A percentile compares a stretch with the other conserved stretches of the same genome.
phyloP scores from a whole-genome alignment of 1,284 basidiomycete species.

The Ganoderma lucidum region DNA sequence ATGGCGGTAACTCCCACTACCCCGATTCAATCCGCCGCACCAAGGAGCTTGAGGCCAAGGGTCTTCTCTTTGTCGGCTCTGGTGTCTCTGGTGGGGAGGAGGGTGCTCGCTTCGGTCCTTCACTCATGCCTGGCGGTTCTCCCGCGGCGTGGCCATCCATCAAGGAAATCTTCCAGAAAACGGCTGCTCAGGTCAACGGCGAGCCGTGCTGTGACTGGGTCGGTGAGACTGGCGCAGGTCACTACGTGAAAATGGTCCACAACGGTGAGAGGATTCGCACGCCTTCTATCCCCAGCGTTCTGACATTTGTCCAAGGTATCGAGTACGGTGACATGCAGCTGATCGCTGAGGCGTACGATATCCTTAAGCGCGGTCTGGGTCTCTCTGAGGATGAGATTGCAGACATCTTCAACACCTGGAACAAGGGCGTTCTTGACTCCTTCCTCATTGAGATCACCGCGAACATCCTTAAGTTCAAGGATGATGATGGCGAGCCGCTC shows the following conservation, averaged over 20 bases:
- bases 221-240: slow-evolving; percentile 92
- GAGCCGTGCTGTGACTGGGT: slow-evolving; percentile 99
- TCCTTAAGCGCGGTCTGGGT: slow-evolving; percentile 96
- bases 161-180: slow-evolving; percentile 99
- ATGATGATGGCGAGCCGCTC: slow-evolving; percentile 92
- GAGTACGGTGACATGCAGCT: slow-evolving; percentile 99
- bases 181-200: slow-evolving; percentile 94
- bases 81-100: slow-evolving; percentile 99
- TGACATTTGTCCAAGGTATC: slow-evolving; percentile 68
- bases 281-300: slow-evolving; percentile 23
- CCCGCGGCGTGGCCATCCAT: slow-evolving; percentile 94
- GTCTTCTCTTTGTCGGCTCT: slow-evolving; percentile 96
- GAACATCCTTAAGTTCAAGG: slow-evolving; percentile 96
- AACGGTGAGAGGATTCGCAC: slow-evolving; percentile 70
- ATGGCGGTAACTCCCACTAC: slow-evolving; percentile 99
- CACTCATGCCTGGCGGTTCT: slow-evolving; percentile 99
- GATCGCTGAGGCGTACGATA: slow-evolving; percentile 98
- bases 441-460: slow-evolving; percentile 99
- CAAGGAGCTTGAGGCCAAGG: slow-evolving; percentile 93
- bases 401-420: slow-evolving; percentile 92
- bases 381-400: slow-evolving; percentile 88
- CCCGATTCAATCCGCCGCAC: slow-evolving; percentile 97
- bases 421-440: slow-evolving; percentile 98
- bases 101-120: slow-evolving; percentile 97
- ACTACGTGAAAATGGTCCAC: slow-evolving; percentile 99